Base-by-base conservation (phyloP, 495 filamentous ascomycete genomes). In the Trichoderma parareesei region DNA sequence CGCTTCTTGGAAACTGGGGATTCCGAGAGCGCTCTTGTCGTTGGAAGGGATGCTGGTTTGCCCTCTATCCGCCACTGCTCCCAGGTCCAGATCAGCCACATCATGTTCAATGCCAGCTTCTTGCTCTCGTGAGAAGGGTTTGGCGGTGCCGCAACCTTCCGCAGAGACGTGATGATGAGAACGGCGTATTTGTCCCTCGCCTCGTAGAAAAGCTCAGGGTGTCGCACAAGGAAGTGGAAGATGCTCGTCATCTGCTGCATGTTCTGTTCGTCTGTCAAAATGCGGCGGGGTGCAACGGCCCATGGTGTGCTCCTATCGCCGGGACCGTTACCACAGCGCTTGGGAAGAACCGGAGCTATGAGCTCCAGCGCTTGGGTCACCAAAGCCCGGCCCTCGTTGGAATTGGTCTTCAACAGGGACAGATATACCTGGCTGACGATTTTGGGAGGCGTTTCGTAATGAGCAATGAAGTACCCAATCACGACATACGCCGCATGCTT, bases 401-500 rank as follows among this genome's bases (percentile, higher is more conserved):
- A 92, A 69, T 96, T 94, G 1, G 95, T 94, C 72, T 90, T 88
- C 4, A 99, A 78, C 38, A 98, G 79, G 4, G 92, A 90, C 62
- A 91, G 86, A 70, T 98, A 98, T 48, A 98, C 92, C 71, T 97
- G 93, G 16, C 88, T 88, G 3, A 93, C 92, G 62, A 99, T 97
- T 80, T 98, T 98, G 61, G 90, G 83, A 0, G 95, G 95, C 0
- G 95, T 97, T 70, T 99, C 95, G 69, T 96, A 99, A 67, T 94
- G 89, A 0, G 91, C 90, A 67, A 98, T 97, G 79, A 99, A 99
- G 75, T 96, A 98, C 9, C 90, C 93, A 67, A 98, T 96, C 4
- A 98, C 84, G 11, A 97, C 93, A 71, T 99, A 98, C 7, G 95
- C 93, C 20, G 93, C 95, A 73, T 98, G 92, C 72, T 99, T 99